Base-by-base conservation (phyloP, 495 filamentous ascomycete genomes). In the Pseudevernia furfuracea region DNA sequence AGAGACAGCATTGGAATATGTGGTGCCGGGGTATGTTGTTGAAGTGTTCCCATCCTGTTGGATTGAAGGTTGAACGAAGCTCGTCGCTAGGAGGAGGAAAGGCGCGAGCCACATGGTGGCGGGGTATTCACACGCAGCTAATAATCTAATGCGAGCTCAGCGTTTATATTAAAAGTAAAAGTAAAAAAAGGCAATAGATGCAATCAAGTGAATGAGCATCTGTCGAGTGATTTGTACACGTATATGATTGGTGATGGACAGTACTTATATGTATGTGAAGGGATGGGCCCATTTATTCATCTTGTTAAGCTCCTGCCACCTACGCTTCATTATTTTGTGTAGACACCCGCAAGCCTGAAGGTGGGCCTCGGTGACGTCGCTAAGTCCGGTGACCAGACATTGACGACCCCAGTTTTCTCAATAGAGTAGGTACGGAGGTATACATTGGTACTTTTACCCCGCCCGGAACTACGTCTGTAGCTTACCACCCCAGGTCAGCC, bases 41-140 rank as follows among this genome's bases (percentile, higher is more conserved):
- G 69, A 63, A 48, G 38, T 60, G 64, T 71, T 71, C 9, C 64
- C 60, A 58, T 66, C 64, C 25, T 71, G 67, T 28, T 68, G 66
- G 49, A 38, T 12, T 41, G 66, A 57, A 23, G 44, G 46, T 34
- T 39, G 43, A 23, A 69, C 36, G 19, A 66, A 46, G 59, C 46
- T 67, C 9, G 62, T 59, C 43, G 61, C 65, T 41, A 65, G 37
- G 17, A 67, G 25, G 23, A 67, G 14, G 14, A 62, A 44, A 38
- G 37, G 46, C 19, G 65, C 43, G 34, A 65, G 34, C 68, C 68
- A 65, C 68, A 67, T 67, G 36, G 55, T 58, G 32, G 60, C n/a
- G 43, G 53, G 46, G 46, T 52, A 28, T 30, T 3, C 17, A 28
- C 8, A 11, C 2, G 48, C 23, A 52, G 48, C 48, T 52, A 11